Base-by-base conservation (phyloP, 2,329 filamentous ascomycete species). In the Alternaria arborescens region DNA sequence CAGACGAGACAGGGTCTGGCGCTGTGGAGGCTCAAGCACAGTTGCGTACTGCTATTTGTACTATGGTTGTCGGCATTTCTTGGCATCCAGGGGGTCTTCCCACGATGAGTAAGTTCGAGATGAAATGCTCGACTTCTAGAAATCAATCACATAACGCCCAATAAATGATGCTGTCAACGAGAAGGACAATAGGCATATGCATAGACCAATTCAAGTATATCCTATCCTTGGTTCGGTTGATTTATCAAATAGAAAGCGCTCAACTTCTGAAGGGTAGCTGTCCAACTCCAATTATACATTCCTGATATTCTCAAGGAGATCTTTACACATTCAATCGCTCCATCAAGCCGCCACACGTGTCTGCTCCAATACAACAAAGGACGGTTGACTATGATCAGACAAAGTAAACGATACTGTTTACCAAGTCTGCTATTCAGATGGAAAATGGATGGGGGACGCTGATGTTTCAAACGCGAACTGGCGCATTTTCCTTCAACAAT, bases 1-100 rank as follows among this genome's bases (percentile, higher is more conserved):
- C 62, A 64, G 24, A 64, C 61, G 56, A 52, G 42, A 60, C 53
- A 58, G 55, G 58, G 65, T 53, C 64, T 57, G 61, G 67, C 47
- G 47, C 47, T 38, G 24, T 44, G 55, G 66, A 65, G 58, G 41
- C 55, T 69, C 62, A 60, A 57, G 22, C 26, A n/a, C 24, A 42
- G 55, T 42, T 41, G 34, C 28, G 18, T 32, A 50, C 44, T 43
- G 42, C 10, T 48, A 32, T 24, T 63, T 65, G 63, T 54, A 38
- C 34, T 20, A 22, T 62, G 7, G 42, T 48, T 38, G 32, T 40
- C 14, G 14, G 14, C n/a, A 42, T 57, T 30, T 52, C 22, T 28
- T 48, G 41, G 40, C 40, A 18, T 43, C 41, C 43, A 22, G 14
- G 38, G 38, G n/a, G n/a, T 26, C 18, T 20, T 42, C n/a, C 4